phyloP scores from a whole-genome alignment of 257 asterid genomes.

The Henckelia pumila region DNA sequence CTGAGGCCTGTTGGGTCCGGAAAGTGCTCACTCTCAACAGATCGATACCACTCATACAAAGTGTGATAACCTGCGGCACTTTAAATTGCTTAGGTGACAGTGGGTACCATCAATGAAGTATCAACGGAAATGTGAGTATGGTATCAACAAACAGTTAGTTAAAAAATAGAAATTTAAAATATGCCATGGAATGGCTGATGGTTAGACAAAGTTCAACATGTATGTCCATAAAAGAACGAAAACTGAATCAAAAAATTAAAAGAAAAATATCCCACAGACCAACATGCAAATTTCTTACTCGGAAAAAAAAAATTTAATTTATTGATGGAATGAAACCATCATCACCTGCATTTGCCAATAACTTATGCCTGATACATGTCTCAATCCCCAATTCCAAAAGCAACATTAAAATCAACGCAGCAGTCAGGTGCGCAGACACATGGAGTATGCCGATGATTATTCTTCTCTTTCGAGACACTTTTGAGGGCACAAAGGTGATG shows the following conservation, averaged over 20 bases:
- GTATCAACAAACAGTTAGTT: neutral
- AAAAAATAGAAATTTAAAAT: neutral
- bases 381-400: constrained; percentile 90
- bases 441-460: constrained; percentile 77
- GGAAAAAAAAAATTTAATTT: constrained; percentile 3
- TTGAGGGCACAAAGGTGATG: constrained; percentile 79
- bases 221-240: neutral
- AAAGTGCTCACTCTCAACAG: constrained; percentile 90
- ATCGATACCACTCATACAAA: constrained; percentile 83
- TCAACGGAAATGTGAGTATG: neutral
- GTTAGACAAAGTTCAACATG: neutral
- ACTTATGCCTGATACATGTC: constrained; percentile 78
- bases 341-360: constrained; percentile 88
- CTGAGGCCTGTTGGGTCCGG: constrained; percentile 98
- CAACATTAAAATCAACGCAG: constrained; percentile 91
- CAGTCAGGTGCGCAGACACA: constrained; percentile 83
- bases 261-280: neutral
- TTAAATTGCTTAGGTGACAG: constrained; percentile 18
- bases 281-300: constrained; percentile 1
- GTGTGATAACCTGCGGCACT: constrained; percentile 80
- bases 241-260: too few species aligned
- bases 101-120: neutral
- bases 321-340: constrained; percentile 2
- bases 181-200: neutral
- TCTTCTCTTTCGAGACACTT: constrained; percentile 72